These are phyloP conservation scores for Prunus kanzakura DNA, from an alignment of 306 rosid species.

Conservation along the genomic window DNA sequence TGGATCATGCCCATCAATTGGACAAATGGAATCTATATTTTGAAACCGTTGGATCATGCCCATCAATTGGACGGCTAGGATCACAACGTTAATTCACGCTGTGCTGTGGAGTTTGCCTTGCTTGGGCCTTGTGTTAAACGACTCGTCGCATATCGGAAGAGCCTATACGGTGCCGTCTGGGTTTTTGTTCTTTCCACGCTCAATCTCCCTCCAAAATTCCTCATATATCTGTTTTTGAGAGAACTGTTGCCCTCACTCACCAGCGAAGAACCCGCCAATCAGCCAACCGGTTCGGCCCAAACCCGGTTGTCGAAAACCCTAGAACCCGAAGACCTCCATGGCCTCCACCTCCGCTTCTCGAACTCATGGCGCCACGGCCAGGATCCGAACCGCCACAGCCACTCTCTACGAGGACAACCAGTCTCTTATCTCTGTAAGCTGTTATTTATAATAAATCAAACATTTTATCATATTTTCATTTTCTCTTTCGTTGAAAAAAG, in stretches of 20 bases:
- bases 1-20: not conserved
- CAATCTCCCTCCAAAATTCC: conserved; percentile 12
- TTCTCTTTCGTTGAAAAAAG: not conserved
- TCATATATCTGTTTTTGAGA: not conserved
- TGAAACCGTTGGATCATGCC: not conserved
- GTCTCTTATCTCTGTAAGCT: conserved; percentile 55
- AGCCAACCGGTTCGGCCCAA: not conserved
- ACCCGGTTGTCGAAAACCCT: not conserved
- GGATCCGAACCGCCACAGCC: conserved; percentile 48
- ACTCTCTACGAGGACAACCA: conserved; percentile 53
- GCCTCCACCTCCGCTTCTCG: conserved; percentile 58
- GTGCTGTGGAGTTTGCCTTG: not conserved
- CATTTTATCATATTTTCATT: not conserved
- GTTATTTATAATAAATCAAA: not conserved
- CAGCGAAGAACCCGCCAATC: conserved; percentile 1
- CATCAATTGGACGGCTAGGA: not conserved
- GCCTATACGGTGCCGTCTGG: not conserved
- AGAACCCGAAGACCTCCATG: conserved; percentile 30
- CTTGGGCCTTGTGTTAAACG: not conserved
- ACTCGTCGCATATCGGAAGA: not conserved
- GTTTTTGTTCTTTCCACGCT: not conserved
- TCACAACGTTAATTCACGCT: too few species aligned
- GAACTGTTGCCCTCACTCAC: not conserved
- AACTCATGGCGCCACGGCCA: conserved; percentile 25
- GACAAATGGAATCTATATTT: not conserved